A percentile compares a stretch with the other conserved stretches of the same genome.
phyloP scores from a whole-genome alignment of 371 early-diverging fungal species.

The Thermomucor indicae-seudaticae region DNA sequence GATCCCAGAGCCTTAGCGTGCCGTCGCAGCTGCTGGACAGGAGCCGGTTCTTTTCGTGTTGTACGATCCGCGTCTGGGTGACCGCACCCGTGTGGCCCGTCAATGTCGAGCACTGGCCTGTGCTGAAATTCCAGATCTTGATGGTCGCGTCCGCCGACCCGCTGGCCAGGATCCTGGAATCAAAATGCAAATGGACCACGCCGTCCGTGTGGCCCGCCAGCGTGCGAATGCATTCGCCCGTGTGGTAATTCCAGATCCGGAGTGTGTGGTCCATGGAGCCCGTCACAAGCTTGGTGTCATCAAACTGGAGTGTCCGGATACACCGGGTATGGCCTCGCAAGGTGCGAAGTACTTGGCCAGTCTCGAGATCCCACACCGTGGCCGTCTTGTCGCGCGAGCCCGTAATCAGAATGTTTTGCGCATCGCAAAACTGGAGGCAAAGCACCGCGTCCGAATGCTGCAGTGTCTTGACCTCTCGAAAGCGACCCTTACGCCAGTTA shows the following conservation, averaged over 20 bases:
- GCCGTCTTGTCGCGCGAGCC: constrained; percentile 81
- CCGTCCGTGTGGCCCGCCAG: constrained; percentile 83
- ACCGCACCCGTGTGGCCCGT: constrained; percentile 56
- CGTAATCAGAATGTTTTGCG: constrained; percentile 65
- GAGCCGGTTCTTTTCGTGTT: constrained; percentile 70
- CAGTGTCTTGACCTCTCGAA: constrained; percentile 20
- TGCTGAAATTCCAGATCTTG: constrained; percentile 87
- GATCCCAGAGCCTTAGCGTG: constrained; percentile 87
- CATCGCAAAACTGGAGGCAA: constrained; percentile 79
- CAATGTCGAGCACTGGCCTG: constrained; percentile 72
- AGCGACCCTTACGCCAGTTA: constrained; percentile 78
- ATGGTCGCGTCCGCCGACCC: constrained; percentile 89
- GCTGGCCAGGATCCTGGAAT: constrained; percentile 74
- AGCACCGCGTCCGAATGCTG: constrained; percentile 79
- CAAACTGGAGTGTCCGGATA: constrained; percentile 84
- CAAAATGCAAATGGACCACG: constrained; percentile 84
- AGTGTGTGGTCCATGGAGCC: constrained; percentile 94
- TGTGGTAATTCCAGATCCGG: constrained; percentile 95
- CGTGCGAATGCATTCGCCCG: constrained; percentile 82
- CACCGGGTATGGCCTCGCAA: constrained; percentile 85
- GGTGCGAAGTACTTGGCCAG: constrained; percentile 64
- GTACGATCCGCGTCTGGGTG: constrained; percentile 65
- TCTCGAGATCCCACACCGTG: constrained; percentile 80
- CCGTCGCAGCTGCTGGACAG: constrained; percentile 82
- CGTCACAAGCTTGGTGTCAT: constrained; percentile 77